Percentiles rank a stretch among this genome's conserved stretches.
These are phyloP conservation scores for Aspergillus kassunensis DNA, from an alignment of 495 filamentous ascomycete genomes.

Conservation along the genomic window DNA sequence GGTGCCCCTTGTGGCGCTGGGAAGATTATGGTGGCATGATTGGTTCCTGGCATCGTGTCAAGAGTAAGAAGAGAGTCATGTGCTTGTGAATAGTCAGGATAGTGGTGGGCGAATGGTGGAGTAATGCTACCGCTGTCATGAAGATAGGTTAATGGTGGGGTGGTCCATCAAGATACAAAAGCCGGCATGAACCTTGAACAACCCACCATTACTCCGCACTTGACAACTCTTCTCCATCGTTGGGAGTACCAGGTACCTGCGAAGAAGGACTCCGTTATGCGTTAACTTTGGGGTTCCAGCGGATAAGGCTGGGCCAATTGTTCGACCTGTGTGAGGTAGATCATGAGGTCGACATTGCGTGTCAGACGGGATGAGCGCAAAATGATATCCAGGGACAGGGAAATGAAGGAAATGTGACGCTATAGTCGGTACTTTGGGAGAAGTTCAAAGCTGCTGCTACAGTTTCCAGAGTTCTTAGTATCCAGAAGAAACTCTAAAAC, in stretches of 20 bases:
- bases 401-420: constrained; percentile 4
- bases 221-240: neutral
- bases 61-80: neutral
- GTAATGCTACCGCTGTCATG: neutral
- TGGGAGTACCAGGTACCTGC: neutral
- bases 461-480: neutral
- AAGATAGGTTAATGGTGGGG: neutral
- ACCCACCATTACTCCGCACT: constrained; percentile 1
- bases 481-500: no score
- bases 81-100: no score
- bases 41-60: neutral
- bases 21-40: constrained; percentile 3
- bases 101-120: no score
- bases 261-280: constrained; percentile 6
- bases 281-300: neutral
- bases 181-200: neutral
- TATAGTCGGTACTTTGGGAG: neutral
- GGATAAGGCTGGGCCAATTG: constrained; percentile 2
- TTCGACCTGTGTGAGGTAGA: neutral
- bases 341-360: constrained; percentile 9
- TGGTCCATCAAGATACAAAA: neutral
- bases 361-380: constrained; percentile 1
- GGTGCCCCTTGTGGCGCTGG: no score
- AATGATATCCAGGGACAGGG: constrained; percentile 7
- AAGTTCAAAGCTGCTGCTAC: neutral